Evolutionary conservation across 768 basidiomycete species (phyloP).

Genomic region (Tricholoma sp.): DNA sequence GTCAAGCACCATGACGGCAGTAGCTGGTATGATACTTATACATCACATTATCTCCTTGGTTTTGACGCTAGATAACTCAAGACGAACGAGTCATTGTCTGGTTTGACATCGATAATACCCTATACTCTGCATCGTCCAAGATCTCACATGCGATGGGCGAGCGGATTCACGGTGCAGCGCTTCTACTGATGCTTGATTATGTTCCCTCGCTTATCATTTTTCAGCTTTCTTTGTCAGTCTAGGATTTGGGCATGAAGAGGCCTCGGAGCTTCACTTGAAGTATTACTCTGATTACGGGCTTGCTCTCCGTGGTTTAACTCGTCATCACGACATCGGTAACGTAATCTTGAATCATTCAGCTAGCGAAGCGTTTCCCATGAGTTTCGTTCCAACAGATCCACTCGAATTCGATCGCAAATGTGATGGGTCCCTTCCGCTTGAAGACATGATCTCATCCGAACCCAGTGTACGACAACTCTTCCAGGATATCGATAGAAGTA

Average conservation of each 20-base stretch:
- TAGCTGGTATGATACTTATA: conserved; percentile 5
- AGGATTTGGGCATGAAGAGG: conserved; percentile 64
- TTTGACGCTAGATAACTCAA: conserved; percentile 4
- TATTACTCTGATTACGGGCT: conserved; percentile 84
- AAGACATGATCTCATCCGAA: conserved; percentile 68
- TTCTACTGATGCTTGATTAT: background rate
- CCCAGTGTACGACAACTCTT: conserved; percentile 60
- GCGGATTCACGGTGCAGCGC: conserved; percentile 67
- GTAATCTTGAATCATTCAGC: conserved; percentile 9
- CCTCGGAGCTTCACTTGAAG: conserved; percentile 58
- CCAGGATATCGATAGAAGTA: conserved; percentile 72
- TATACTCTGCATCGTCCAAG: conserved; percentile 72
- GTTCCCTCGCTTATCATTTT: background rate
- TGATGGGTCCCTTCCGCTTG: conserved; percentile 78
- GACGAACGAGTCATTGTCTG: conserved; percentile 65
- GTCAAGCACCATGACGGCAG: conserved; percentile 1
- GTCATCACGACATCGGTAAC: conserved; percentile 72
- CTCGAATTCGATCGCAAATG: conserved; percentile 82
- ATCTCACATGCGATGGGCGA: conserved; percentile 78
- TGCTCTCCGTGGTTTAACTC: conserved; percentile 71
- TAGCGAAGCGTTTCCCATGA: background rate
- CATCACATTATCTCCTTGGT: background rate
- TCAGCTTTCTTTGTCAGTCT: conserved; percentile 71
- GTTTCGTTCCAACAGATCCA: conserved; percentile 44
- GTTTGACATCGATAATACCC: conserved; percentile 87